Base-by-base conservation (phyloP, 768 basidiomycete genomes). In the Suillus plorans region DNA sequence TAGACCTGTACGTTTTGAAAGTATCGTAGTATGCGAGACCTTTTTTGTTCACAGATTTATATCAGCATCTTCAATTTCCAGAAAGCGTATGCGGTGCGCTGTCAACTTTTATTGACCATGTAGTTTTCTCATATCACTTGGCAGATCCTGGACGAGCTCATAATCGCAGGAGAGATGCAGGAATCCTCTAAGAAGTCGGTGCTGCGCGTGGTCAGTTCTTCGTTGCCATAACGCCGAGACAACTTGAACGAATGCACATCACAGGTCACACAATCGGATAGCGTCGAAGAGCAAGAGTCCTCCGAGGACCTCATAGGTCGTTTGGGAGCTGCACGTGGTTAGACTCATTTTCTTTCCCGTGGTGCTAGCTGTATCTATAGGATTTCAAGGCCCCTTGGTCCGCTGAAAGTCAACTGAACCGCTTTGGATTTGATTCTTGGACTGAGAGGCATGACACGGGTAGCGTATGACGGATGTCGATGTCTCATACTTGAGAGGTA, bases 41-140 rank as follows among this genome's bases (percentile, higher is more conserved):
- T 20, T 59, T 59, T 42, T 49, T 49, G 12, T 45, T 41, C 50
- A 47, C 60, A 49, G 14, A 36, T 36, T 41, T 45, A 34, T n/a
- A 47, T 22, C 69, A 95, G 94, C 61, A 97, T 98, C 69, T 99
- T 97, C 85, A 97, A 97, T 80, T 98, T 98, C 75, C 92, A 98
- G 74, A 93, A 95, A 76, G 97, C 96, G 2, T 97, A 95, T 74
- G 88, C 92, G 5, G 95, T 92, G 66, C 53, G 81, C 72, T 45
- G 20, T 22, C 53, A 36, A 18, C 50, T 59, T 64, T 14, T n/a
- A 31, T 42, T 36, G 8, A 25, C 12, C 55, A 34, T 42, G 28
- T 22, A 5, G 5, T 62, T 61, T 71, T 7, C 28, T 80, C 41
- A 67, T 50, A 37, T 12, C 49, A 42, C 53, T 18, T 0, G 44